Conservation (phyloP, 441 rosid genomes). For the Pelargonium exstipulatum region DNA sequence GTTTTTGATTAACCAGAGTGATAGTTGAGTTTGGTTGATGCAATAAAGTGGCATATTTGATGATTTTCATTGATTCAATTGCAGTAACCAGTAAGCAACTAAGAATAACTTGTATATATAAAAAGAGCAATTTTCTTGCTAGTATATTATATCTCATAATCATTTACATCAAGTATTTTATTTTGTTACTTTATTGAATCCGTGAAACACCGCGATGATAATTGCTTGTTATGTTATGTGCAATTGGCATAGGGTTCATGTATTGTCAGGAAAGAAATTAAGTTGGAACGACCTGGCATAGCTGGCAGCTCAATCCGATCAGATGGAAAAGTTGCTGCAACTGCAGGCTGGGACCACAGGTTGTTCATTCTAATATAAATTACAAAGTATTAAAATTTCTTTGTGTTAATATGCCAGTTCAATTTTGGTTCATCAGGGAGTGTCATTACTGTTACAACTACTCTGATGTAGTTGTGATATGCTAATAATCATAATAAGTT, state of each 20-base stretch:
- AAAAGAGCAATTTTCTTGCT: not conserved
- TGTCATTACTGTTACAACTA: not conserved
- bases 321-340: constrained; percentile 74
- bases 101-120: not conserved
- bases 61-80: not conserved
- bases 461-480: too few species aligned
- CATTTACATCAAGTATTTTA: not conserved
- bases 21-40: not conserved
- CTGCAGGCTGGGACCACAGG: constrained; percentile 98
- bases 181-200: constrained; percentile 2
- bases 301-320: constrained; percentile 64
- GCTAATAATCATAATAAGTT: too few species aligned
- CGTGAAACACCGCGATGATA: not conserved
- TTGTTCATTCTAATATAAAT: constrained; percentile 20
- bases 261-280: constrained; percentile 55
- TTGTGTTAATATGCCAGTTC: not conserved
- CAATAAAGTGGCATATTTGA: not conserved
- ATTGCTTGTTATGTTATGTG: constrained; percentile 8
- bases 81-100: not conserved
- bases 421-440: not conserved
- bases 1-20: not conserved
- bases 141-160: too few species aligned
- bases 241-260: constrained; percentile 55
- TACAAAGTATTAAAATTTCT: not conserved
- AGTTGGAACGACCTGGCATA: constrained; percentile 71